phyloP scores from a whole-genome alignment of 352 stramenopile species.

The Globisporangium acanthophoron region DNA sequence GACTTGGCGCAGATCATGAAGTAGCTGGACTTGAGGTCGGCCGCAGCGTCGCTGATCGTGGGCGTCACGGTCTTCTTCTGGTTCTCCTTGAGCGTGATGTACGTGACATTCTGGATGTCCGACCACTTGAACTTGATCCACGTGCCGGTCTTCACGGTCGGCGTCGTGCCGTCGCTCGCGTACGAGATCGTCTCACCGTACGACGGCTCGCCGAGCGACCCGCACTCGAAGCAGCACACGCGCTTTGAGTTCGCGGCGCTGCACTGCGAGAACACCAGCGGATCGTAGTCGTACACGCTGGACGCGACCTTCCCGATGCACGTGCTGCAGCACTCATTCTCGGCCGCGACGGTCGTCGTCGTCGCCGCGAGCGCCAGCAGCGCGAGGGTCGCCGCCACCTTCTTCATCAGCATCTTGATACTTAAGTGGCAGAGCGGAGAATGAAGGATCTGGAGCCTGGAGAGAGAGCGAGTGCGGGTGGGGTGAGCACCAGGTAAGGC shows the following conservation, averaged over 20 bases:
- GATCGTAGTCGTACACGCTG: slow-evolving; percentile 56
- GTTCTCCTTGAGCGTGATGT: slow-evolving; percentile 47
- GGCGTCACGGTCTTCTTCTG: slow-evolving; percentile 56
- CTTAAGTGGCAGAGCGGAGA: background rate
- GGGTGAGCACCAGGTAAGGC: too few relatives aligned
- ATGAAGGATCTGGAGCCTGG: background rate
- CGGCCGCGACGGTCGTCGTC: background rate
- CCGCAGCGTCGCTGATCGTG: slow-evolving; percentile 28
- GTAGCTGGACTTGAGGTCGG: slow-evolving; percentile 30
- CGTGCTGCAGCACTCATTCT: slow-evolving; percentile 39
- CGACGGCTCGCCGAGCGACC: slow-evolving; percentile 22
- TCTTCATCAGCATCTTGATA: background rate
- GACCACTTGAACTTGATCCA: slow-evolving; percentile 60
- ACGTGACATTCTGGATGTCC: slow-evolving; percentile 55
- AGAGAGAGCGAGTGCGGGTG: too few relatives aligned
- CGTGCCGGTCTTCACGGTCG: slow-evolving; percentile 38
- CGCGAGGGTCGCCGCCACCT: background rate
- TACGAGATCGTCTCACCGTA: slow-evolving; percentile 17
- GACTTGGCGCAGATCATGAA: slow-evolving; percentile 63
- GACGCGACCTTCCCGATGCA: slow-evolving; percentile 62
- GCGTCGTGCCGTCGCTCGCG: slow-evolving; percentile 42
- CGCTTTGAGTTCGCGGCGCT: slow-evolving; percentile 14
- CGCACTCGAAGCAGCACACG: slow-evolving; percentile 72
- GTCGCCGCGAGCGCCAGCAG: slow-evolving; percentile 1
- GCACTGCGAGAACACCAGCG: slow-evolving; percentile 53